Percentiles rank a stretch among this genome's conserved stretches.
These are phyloP conservation scores for Candida pseudofarinosa DNA, from an alignment of 805 yeast genomes.

Conservation along the genomic window DNA sequence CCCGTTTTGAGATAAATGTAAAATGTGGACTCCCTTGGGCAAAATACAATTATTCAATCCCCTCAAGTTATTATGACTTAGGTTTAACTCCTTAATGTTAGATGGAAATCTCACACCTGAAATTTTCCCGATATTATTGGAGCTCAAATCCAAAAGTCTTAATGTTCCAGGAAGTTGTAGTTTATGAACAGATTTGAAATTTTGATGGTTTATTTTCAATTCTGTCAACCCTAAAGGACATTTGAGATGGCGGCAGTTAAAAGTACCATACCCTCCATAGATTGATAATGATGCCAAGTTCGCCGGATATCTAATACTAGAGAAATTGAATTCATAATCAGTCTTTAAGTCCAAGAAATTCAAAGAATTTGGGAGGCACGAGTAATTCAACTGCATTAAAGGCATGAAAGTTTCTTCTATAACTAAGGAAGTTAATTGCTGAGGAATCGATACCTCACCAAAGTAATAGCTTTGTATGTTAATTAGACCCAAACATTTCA, in stretches of 20 bases:
- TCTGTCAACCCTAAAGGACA: background rate
- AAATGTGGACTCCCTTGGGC: background rate
- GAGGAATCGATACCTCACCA: background rate
- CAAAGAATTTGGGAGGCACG: background rate
- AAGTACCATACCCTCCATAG: background rate
- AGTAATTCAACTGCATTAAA: background rate
- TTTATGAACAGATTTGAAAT: constrained; percentile 1
- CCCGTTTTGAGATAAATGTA: background rate
- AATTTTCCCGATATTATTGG: background rate
- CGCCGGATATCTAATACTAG: background rate
- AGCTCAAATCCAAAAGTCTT: background rate
- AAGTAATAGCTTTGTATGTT: background rate
- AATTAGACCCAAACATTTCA: background rate
- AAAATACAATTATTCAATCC: background rate
- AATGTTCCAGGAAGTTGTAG: background rate
- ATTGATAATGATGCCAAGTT: background rate
- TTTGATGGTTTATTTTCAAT: constrained; percentile 1
- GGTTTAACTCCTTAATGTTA: background rate
- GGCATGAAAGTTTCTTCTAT: constrained; percentile 1
- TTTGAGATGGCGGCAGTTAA: constrained; percentile 1
- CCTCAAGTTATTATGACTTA: background rate
- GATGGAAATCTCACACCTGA: background rate
- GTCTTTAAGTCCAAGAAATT: background rate
- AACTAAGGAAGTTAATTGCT: background rate
- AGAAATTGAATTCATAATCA: background rate